A percentile compares a stretch with the other conserved stretches of the same genome.
Conservation (phyloP, 2,329 filamentous ascomycete species). For the Penicillium sp. region DNA sequence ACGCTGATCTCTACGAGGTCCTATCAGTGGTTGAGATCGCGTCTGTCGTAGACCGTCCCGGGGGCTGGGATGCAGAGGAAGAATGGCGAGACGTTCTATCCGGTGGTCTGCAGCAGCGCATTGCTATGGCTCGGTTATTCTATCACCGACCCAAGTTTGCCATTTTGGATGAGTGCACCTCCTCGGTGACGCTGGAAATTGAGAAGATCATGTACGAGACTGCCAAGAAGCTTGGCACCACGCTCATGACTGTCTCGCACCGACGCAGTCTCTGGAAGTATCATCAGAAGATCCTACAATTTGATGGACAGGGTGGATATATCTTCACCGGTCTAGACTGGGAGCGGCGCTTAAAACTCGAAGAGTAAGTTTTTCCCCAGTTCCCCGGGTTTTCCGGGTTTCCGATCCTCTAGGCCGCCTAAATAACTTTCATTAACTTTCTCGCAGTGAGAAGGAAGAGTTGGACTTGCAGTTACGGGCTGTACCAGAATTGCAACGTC, state of each 20-base stretch:
- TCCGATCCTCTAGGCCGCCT: neutral
- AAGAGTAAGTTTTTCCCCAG: slow-evolving; percentile 60
- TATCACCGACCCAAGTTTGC: slow-evolving; percentile 92
- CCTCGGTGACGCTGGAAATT: slow-evolving; percentile 88
- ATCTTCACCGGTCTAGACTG: slow-evolving; percentile 89
- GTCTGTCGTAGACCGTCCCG: slow-evolving; percentile 72
- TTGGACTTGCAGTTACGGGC: slow-evolving; percentile 79
- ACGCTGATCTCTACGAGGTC: slow-evolving; percentile 74
- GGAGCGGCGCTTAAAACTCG: slow-evolving; percentile 75
- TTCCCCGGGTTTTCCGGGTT: neutral
- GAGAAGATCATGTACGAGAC: slow-evolving; percentile 97
- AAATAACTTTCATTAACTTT: slow-evolving; percentile 7
- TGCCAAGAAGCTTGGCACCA: slow-evolving; percentile 86
- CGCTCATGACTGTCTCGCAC: slow-evolving; percentile 95
- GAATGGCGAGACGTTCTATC: slow-evolving; percentile 96
- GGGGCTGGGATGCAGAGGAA: slow-evolving; percentile 88
- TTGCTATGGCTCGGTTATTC: slow-evolving; percentile 93
- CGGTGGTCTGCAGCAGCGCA: slow-evolving; percentile 87
- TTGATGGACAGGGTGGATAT: slow-evolving; percentile 89
- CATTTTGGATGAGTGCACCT: slow-evolving; percentile 96
- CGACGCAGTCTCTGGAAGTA: slow-evolving; percentile 93
- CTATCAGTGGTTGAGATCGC: slow-evolving; percentile 79
- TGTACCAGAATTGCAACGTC: slow-evolving; percentile 81
- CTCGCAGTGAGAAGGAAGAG: slow-evolving; percentile 77
- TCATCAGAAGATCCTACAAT: slow-evolving; percentile 90